Percentiles rank a stretch among this genome's conserved stretches.
These are phyloP conservation scores for Talinum fruticosum DNA, from an alignment of 148 eudicot genomes.

Conservation along the genomic window DNA sequence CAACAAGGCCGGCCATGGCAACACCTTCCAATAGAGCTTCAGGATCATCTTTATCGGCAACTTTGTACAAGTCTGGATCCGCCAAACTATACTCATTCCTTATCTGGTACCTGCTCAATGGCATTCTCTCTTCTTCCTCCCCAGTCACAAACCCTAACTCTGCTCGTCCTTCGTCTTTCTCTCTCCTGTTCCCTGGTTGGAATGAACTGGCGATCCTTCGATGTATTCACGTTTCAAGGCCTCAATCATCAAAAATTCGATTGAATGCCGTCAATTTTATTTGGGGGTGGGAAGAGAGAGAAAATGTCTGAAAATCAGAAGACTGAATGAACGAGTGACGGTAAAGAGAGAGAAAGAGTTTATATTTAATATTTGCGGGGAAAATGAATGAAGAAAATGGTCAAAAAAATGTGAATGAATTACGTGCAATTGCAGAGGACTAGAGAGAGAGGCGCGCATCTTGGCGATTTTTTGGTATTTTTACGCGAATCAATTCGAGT, in stretches of 20 bases:
- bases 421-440: neutral
- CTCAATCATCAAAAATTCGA: conserved; percentile 4
- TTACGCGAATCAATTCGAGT: too few relatives aligned
- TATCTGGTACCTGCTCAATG: conserved; percentile 62
- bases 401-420: neutral
- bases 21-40: conserved; percentile 95
- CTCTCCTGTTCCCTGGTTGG: neutral
- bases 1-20: conserved; percentile 98
- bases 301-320: conserved; percentile 11
- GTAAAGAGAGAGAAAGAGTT: conserved; percentile 7
- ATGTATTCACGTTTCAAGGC: conserved; percentile 22
- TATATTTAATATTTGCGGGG: neutral
- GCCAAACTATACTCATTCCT: conserved; percentile 87
- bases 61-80: conserved; percentile 83
- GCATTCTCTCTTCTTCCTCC: conserved; percentile 42
- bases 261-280: conserved; percentile 3
- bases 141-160: conserved; percentile 22
- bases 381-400: conserved; percentile 9
- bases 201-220: neutral
- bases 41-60: conserved; percentile 91
- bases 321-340: conserved; percentile 22
- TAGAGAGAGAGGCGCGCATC: conserved; percentile 16
- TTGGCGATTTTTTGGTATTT: conserved; percentile 18
- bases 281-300: conserved; percentile 6
- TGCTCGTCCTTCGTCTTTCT: conserved; percentile 5